Evolutionary conservation across 1,284 basidiomycete species (phyloP).

Genomic region (Irpex sp.): DNA sequence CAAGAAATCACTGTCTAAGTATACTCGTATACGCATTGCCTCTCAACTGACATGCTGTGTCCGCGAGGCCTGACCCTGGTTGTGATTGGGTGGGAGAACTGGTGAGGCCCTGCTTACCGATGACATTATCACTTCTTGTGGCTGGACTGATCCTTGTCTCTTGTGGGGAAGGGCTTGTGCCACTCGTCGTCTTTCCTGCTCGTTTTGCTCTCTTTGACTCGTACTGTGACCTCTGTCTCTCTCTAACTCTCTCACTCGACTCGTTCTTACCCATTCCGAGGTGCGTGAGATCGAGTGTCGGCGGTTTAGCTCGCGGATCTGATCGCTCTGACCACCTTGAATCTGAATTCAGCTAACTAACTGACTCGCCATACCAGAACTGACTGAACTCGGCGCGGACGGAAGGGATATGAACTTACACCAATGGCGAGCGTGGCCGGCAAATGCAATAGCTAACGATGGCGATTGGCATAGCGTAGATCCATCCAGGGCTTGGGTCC

Average conservation of each 20-base stretch:
- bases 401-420: neutral
- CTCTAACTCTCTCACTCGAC: neutral
- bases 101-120: neutral
- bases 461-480: constrained; percentile 5
- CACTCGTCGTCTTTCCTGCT: neutral
- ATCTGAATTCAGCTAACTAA: neutral
- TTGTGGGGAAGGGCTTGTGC: neutral
- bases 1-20: neutral
- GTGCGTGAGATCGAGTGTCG: neutral
- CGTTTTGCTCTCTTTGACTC: neutral
- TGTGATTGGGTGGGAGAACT: neutral
- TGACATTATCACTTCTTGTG: neutral
- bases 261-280: neutral
- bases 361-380: neutral
- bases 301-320: neutral
- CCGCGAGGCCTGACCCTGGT: constrained; percentile 11
- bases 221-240: neutral
- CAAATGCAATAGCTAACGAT: constrained; percentile 6
- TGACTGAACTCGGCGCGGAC: neutral
- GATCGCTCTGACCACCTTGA: neutral
- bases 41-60: constrained; percentile 10
- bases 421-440: constrained; percentile 13
- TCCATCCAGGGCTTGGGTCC: constrained; percentile 4
- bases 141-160: neutral
- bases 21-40: constrained; percentile 5